Base-by-base conservation (phyloP, 1,284 basidiomycete species). In the Boletus hoseneyae region DNA sequence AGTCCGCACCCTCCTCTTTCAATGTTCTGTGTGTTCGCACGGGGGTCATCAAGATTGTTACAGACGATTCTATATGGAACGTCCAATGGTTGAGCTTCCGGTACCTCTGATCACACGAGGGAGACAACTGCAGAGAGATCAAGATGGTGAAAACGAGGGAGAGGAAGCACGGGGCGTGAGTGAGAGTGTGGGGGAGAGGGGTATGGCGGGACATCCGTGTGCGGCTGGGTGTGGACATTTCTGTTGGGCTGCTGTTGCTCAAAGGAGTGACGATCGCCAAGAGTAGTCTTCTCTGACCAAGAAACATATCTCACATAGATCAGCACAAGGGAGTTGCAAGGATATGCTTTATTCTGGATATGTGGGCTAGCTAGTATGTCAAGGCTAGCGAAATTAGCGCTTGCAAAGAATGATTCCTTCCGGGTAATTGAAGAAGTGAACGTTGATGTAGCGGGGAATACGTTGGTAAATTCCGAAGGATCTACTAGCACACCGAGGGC, bases 1-100 rank as follows among this genome's bases (percentile, higher is more conserved):
- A 4, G 85, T 90, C 16, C 77, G 77, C 30, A 71, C 77, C 0
- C 69, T 88, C 4, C 67, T 87, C 4, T 83, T 89, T 59, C 80
- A 83, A 45, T 90, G 88, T 63, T 74, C 83, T 1, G 68, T 86
- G 6, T 90, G 88, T 61, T 71, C 78, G 42, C 87, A 90, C 55
- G 88, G 87, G 0, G 88, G 87, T 0, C 87, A 90, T 58, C 82
- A 85, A 56, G 73, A 76, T 19, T 90, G 87, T 64, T 89, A 87
- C 60, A 74, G 77, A 37, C 70, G 72, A 27, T 88, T 82, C 59
- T 87, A 87, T 59, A 67, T 74, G 53, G 69, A 73, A 32, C 75
- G 75, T 27, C 78, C 82, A 0, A 73, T 81, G 73, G 65, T 74
- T 12, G 71, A 74, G 15, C 59, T 82, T 16, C 38, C 51, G 5